Evolutionary conservation across 768 basidiomycete genomes (phyloP).

Genomic region (Lactarius tabidus): DNA sequence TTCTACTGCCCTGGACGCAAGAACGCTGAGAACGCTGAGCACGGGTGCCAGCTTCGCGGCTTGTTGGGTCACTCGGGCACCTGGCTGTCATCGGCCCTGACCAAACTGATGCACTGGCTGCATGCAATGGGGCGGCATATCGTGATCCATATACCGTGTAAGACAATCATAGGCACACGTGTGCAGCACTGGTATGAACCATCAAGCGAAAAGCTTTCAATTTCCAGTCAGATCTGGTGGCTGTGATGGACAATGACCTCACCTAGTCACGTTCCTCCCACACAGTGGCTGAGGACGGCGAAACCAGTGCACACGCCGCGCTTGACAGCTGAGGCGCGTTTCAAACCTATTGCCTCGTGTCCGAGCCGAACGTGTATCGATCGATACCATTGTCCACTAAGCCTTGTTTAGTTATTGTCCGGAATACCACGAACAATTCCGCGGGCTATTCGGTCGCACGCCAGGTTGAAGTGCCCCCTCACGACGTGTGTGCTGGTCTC

Average conservation of each 20-base stretch:
- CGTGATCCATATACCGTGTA: neutral
- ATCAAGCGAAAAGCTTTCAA: neutral
- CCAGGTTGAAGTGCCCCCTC: constrained; percentile 33
- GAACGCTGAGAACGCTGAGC: neutral
- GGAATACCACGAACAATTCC: constrained; percentile 38
- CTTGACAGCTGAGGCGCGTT: neutral
- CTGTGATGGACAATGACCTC: neutral
- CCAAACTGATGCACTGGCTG: neutral
- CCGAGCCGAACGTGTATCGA: neutral
- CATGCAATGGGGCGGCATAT: too few species aligned
- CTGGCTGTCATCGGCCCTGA: neutral
- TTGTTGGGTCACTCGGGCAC: neutral
- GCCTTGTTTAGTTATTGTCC: constrained; percentile 40
- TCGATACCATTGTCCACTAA: constrained; percentile 23
- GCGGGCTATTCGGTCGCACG: constrained; percentile 46
- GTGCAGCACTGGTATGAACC: neutral
- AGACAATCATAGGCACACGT: neutral
- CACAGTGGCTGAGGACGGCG: neutral
- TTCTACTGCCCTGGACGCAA: neutral
- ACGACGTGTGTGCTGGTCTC: constrained; percentile 30
- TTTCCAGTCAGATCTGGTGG: neutral
- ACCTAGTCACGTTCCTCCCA: neutral
- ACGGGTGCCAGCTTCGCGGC: neutral
- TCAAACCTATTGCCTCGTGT: neutral
- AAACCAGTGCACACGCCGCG: neutral